phyloP scores from a whole-genome alignment of 2,329 filamentous ascomycete genomes.

The Coniochaeta hoffmannii region DNA sequence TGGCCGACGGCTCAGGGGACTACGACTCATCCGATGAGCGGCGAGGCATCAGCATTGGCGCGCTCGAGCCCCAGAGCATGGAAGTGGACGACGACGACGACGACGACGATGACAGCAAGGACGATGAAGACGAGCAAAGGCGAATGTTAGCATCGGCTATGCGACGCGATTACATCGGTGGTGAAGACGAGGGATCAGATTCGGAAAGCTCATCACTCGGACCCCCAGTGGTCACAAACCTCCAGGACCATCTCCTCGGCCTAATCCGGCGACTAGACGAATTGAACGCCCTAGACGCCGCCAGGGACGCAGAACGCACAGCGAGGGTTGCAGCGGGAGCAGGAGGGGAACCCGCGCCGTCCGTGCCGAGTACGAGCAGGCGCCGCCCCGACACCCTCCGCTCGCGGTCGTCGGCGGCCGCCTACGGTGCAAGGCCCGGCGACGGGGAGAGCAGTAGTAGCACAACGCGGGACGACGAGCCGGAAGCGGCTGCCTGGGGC shows the following conservation, averaged over 20 bases:
- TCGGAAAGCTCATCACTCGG: background rate
- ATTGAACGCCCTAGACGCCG: background rate
- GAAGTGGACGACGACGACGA: conserved; percentile 15
- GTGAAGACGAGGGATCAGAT: background rate
- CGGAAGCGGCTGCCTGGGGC: conserved; percentile 14
- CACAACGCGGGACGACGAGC: background rate
- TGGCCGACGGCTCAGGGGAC: conserved; percentile 14
- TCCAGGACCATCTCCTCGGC: background rate
- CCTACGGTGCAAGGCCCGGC: background rate
- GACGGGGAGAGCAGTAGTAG: background rate
- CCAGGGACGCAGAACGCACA: background rate
- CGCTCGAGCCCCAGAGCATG: conserved; percentile 13
- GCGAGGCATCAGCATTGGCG: background rate
- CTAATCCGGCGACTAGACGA: background rate
- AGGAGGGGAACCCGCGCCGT: background rate
- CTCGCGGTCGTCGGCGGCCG: background rate
- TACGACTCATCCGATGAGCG: background rate
- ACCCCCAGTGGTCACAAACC: background rate
- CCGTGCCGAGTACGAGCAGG: background rate
- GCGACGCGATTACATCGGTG: background rate
- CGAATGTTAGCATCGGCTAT: background rate
- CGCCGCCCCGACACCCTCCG: background rate
- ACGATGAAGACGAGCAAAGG: conserved; percentile 4
- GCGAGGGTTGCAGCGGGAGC: background rate
- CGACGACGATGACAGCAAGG: conserved; percentile 4